phyloP scores from a whole-genome alignment of 2,329 filamentous ascomycete genomes.

The Chaetomium olivaceum region DNA sequence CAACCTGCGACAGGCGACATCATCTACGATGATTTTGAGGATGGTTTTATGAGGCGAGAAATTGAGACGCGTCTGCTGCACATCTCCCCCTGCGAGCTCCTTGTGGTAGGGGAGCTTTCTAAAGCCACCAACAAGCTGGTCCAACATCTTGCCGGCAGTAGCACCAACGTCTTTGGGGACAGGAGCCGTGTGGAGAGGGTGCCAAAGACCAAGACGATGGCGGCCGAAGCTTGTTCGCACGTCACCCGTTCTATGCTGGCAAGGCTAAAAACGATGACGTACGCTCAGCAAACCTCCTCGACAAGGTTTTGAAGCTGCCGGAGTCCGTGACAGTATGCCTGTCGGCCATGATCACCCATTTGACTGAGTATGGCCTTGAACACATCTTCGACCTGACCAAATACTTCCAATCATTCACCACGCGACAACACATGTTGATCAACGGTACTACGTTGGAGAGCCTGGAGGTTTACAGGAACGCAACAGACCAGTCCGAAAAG shows the following conservation, averaged over 20 bases:
- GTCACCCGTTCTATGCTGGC: conserved; percentile 89
- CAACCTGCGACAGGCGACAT: conserved; percentile 96
- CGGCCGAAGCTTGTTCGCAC: conserved; percentile 81
- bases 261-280: conserved; percentile 70
- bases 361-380: conserved; percentile 88
- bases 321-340: conserved; percentile 88
- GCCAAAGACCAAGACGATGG: conserved; percentile 74
- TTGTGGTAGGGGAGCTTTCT: conserved; percentile 88
- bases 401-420: conserved; percentile 95
- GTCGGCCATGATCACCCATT: conserved; percentile 92
- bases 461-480: conserved; percentile 92
- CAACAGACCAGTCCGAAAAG: conserved; percentile 80
- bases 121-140: conserved; percentile 91
- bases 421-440: conserved; percentile 90
- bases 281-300: conserved; percentile 66
- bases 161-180: conserved; percentile 89
- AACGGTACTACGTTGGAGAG: conserved; percentile 94
- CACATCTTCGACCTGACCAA: conserved; percentile 96
- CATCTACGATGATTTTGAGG: conserved; percentile 92
- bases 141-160: conserved; percentile 83
- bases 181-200: conserved; percentile 81
- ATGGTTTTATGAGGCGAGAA: conserved; percentile 95
- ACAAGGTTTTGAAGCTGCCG: conserved; percentile 82
- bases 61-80: conserved; percentile 94
- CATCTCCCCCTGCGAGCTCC: conserved; percentile 91